These are phyloP conservation scores for Prunus salicina DNA, from an alignment of 306 rosid species.

Conservation along the genomic window DNA sequence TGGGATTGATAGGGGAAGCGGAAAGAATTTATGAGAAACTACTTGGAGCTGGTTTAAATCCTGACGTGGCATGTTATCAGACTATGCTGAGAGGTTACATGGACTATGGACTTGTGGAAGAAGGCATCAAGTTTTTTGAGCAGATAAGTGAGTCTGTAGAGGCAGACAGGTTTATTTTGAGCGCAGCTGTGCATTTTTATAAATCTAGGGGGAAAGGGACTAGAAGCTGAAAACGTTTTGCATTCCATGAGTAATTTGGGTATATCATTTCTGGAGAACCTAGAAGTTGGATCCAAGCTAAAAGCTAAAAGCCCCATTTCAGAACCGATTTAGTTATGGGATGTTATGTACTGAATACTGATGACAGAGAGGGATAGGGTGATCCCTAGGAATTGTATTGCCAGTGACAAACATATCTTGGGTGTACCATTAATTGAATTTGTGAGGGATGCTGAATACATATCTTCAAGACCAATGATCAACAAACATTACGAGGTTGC, in stretches of 20 bases:
- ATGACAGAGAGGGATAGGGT: not conserved
- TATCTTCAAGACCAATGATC: not conserved
- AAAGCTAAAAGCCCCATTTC: conserved; percentile 14
- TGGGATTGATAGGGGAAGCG: conserved; percentile 64
- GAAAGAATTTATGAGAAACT: conserved; percentile 57
- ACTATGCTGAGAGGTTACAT: conserved; percentile 73
- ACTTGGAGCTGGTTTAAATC: conserved; percentile 51
- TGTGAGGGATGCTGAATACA: not conserved
- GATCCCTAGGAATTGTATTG: not conserved
- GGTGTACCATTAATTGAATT: not conserved
- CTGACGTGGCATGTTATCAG: conserved; percentile 60
- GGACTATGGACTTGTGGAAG: conserved; percentile 53
- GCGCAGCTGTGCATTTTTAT: conserved; percentile 77
- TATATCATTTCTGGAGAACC: conserved; percentile 54
- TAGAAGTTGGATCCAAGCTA: conserved; percentile 53
- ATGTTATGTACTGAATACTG: not conserved
- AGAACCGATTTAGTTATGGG: conserved; percentile 1
- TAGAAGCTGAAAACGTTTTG: conserved; percentile 54
- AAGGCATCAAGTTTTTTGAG: conserved; percentile 67
- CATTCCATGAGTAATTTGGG: conserved; percentile 47
- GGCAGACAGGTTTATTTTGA: conserved; percentile 66
- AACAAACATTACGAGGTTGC: not conserved
- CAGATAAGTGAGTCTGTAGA: conserved; percentile 36
- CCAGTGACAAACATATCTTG: not conserved
- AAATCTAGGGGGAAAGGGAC: conserved; percentile 48